Base-by-base conservation (phyloP, 164 flowering plant genomes). In the Santalum album region DNA sequence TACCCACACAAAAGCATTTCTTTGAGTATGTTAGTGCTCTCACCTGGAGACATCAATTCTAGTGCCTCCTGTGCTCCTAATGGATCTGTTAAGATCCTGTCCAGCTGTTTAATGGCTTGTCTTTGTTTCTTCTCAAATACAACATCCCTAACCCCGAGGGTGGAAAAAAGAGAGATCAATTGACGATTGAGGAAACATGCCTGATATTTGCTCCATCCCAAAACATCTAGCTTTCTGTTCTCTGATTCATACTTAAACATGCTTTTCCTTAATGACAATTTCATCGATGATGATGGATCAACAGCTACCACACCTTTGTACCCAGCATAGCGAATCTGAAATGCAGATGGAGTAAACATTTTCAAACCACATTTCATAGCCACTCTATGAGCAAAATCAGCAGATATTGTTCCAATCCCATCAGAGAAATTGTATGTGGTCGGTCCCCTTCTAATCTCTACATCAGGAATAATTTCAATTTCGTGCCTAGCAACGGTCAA, bases 381-480 rank as follows among this genome's bases (percentile, higher is more conserved):
- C 51, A 49, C 51, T 17, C 16, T 23, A 3, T 22, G n/a, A 17
- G 51, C 51, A 17, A 49, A 49, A 14, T 49, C 51, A 14, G 17
- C 72, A 21, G 98, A 88, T 61, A 92, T 89, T 59, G 81, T 89
- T 53, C 98, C 98, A 56, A 92, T 89, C n/a, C 98, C 96, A 79
- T 92, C 98, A 22, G 98, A 92, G 59, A 89, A 92, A 20, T 62
- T 53, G 58, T 86, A 88, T 21, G 39, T 59, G 7, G 19, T 59
- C 42, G 66, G 73, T 26, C 47, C 43, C 7, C 23, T 25, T 49
- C 19, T 42, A 42, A 57, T 54, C 60, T 71, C 69, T 16, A 83
- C 45, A 61, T 92, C 98, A 63, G 71, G 79, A 61, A 92, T 78
- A 1, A 12, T 44, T 54, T 74, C 79, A 61, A 75, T 54, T 63